phyloP scores from a whole-genome alignment of 2,329 filamentous ascomycete species.

The Fusarium xylarioides region DNA sequence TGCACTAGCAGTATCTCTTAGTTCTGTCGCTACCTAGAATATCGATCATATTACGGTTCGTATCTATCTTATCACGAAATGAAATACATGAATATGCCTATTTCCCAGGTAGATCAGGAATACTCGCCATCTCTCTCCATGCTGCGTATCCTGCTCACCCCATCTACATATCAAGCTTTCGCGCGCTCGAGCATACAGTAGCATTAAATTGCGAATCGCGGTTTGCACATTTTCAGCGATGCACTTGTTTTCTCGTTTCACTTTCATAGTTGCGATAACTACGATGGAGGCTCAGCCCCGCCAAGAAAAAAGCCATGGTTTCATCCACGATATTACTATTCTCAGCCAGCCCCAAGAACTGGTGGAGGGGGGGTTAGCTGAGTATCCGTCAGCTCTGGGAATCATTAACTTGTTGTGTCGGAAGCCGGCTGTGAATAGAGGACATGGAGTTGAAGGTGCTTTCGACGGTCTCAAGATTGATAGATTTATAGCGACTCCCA shows the following conservation, averaged over 20 bases:
- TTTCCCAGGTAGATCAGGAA: too few species aligned
- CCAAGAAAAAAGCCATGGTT: not conserved
- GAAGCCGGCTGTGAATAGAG: not conserved
- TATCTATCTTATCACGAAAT: too few species aligned
- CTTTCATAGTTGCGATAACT: too few species aligned
- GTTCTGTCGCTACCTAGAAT: too few species aligned
- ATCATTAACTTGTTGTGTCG: not conserved
- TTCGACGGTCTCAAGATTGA: accelerated
- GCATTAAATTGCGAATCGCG: accelerated
- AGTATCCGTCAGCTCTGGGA: not conserved
- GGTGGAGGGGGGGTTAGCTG: not conserved
- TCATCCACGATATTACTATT: not conserved
- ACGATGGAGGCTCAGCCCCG: not conserved
- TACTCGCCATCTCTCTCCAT: too few species aligned
- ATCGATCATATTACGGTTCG: too few species aligned
- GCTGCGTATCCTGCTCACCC: too few species aligned
- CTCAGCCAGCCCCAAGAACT: not conserved
- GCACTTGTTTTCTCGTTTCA: accelerated
- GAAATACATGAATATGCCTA: too few species aligned
- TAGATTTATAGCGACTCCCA: accelerated
- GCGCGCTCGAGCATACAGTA: not conserved
- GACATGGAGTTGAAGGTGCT: accelerated
- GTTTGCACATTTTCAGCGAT: not conserved
- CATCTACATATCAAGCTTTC: not conserved
- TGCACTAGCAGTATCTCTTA: too few species aligned